Base-by-base conservation (phyloP, 1,284 basidiomycete species). In the Meira miltonrushii region DNA sequence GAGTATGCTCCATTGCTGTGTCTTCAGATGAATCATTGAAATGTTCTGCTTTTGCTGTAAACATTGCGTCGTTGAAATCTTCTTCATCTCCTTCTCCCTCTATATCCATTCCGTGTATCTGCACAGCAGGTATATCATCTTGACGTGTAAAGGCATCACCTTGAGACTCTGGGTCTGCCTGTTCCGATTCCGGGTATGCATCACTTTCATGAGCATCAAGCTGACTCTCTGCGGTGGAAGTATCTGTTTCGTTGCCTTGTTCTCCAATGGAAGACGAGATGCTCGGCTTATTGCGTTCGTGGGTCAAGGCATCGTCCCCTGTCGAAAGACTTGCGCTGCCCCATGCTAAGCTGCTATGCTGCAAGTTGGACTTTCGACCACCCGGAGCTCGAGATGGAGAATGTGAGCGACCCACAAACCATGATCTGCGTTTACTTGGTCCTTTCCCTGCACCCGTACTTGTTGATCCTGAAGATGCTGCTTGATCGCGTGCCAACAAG, bases 261-360 rank as follows among this genome's bases (percentile, higher is more conserved):
- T 33, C 28, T 4, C 28, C 28, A 33, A 33, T 33, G 8, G 28
- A 33, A 3, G 28, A 33, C 4, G 28, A 33, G 8, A 33, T 33
- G 8, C 28, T 33, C 3, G 28, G 28, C 28, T 33, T 33, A 33
- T 33, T 33, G 8, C 28, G 28, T 33, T 33, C 28, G 8, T 33
- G 28, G 8, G 28, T 8, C 8, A 33, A 33, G 28, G 28, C 8
- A 33, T 8, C 28, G 8, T 33, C 28, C 3, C 28, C 28, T 3
- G 28, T 33, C 28, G 28, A 33, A 33, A 33, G 64, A 55, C 68
- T 71, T 33, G 71, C 71, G 39, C 64, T 71, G 15, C 71, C 71
- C 37, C 70, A 65, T 2, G 71, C 71, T 23, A 73, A 49, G 52
- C 71, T 73, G 50, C 69, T 69, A 39, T 72, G 68, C 47, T 57